A percentile compares a stretch with the other conserved stretches of the same genome.
These are phyloP conservation scores for Aphanoascus verrucosus DNA, from an alignment of 2,329 filamentous ascomycete species.

Conservation along the genomic window DNA sequence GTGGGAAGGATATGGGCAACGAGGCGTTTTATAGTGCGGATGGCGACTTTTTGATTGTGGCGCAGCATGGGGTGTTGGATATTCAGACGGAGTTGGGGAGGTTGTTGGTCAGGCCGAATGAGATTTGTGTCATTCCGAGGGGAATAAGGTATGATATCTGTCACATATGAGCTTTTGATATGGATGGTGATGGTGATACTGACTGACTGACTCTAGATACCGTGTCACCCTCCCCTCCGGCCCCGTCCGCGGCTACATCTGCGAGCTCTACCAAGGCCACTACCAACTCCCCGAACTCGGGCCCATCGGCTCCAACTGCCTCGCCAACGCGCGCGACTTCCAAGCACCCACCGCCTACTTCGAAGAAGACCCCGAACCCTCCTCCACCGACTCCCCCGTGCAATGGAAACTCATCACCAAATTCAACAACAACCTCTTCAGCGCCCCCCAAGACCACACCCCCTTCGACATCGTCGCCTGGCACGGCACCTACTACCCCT, in stretches of 20 bases:
- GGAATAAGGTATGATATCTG: constrained; percentile 45
- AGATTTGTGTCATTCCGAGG: constrained; percentile 65
- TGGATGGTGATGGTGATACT: too few relatives aligned
- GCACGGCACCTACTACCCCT: constrained; percentile 71
- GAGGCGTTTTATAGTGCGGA: constrained; percentile 77
- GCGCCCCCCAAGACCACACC: constrained; percentile 55
- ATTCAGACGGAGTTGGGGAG: constrained; percentile 68
- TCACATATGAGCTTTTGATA: background rate
- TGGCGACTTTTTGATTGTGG: constrained; percentile 65
- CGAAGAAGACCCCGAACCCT: constrained; percentile 53
- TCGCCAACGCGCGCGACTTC: constrained; percentile 69
- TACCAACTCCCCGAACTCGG: constrained; percentile 62
- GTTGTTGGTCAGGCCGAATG: constrained; percentile 63
- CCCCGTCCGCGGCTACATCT: constrained; percentile 59
- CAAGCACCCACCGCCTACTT: constrained; percentile 60
- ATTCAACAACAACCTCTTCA: constrained; percentile 58
- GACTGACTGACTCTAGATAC: constrained; percentile 42
- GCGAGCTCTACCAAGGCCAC: constrained; percentile 64
- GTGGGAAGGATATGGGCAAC: constrained; percentile 65
- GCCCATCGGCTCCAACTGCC: constrained; percentile 60
- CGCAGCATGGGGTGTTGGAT: constrained; percentile 62
- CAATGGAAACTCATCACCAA: constrained; percentile 53
- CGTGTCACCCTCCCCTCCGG: constrained; percentile 55
- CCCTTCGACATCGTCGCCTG: constrained; percentile 72
- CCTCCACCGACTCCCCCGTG: too few relatives aligned